phyloP scores from a whole-genome alignment of 331 rosid genomes.

The Telfairia occidentalis region DNA sequence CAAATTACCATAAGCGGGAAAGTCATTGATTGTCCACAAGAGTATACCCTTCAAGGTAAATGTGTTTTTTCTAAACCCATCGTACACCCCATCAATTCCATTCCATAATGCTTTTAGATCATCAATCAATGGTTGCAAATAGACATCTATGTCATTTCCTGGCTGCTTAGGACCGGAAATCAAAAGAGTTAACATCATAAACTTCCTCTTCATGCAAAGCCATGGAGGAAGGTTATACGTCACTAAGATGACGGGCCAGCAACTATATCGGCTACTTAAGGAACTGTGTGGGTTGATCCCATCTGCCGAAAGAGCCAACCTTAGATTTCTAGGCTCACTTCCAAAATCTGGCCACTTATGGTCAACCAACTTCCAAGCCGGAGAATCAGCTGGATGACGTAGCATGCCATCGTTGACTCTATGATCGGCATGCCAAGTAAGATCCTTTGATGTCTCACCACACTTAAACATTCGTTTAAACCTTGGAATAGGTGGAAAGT shows the following conservation, averaged over 20 bases:
- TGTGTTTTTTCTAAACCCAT: too few species aligned
- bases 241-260: neutral
- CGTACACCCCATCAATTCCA: too few species aligned
- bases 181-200: neutral
- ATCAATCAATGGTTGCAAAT: neutral
- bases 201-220: neutral
- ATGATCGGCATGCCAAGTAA: neutral
- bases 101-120: too few species aligned
- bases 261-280: too few species aligned
- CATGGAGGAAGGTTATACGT: neutral
- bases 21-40: constrained; percentile 1
- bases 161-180: neutral
- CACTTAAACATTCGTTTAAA: neutral
- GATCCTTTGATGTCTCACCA: neutral
- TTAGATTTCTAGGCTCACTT: neutral
- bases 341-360: neutral
- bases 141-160: neutral
- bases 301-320: neutral
- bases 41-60: too few species aligned
- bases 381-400: neutral
- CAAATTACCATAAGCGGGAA: neutral
- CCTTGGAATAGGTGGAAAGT: neutral
- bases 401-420: neutral
- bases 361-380: too few species aligned
- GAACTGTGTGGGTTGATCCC: too few species aligned